Conservation (phyloP, 1,284 basidiomycete species). For the Xanthoconium separans region DNA sequence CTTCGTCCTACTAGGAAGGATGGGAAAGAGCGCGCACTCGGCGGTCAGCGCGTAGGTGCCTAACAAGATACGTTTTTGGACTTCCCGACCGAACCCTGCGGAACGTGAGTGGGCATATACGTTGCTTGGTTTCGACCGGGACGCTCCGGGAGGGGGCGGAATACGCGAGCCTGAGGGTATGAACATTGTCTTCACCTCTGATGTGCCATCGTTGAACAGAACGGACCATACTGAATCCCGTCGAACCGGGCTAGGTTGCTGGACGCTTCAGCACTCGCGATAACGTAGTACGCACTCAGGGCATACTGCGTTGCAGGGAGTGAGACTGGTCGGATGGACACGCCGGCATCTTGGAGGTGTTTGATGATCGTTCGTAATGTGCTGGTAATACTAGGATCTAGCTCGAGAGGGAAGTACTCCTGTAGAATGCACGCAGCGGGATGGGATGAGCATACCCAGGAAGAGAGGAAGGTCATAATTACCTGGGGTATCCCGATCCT, state of each 20-base stretch:
- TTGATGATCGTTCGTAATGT: slow-evolving; percentile 51
- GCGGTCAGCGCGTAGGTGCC: slow-evolving; percentile 92
- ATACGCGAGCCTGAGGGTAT: slow-evolving; percentile 48
- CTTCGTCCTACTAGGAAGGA: not conserved
- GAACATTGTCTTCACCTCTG: too few species aligned
- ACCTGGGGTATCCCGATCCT: slow-evolving; percentile 64
- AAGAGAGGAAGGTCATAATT: not conserved
- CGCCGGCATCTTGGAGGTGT: slow-evolving; percentile 60
- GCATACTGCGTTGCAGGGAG: slow-evolving; percentile 79
- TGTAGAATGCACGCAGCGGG: slow-evolving; percentile 23
- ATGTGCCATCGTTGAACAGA: too few species aligned
- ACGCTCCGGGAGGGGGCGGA: slow-evolving; percentile 40
- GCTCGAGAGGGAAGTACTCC: slow-evolving; percentile 83
- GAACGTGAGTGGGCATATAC: slow-evolving; percentile 64
- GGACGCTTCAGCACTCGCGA: slow-evolving; percentile 92
- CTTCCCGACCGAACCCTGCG: slow-evolving; percentile 80
- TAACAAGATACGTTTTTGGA: slow-evolving; percentile 84
- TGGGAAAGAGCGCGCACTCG: slow-evolving; percentile 56
- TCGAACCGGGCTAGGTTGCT: slow-evolving; percentile 93
- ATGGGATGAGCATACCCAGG: not conserved
- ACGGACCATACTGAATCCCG: slow-evolving; percentile 72
- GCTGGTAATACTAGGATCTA: slow-evolving; percentile 49
- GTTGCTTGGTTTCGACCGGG: slow-evolving; percentile 44
- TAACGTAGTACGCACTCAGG: slow-evolving; percentile 92
- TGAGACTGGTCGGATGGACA: slow-evolving; percentile 70